Evolutionary conservation across 495 filamentous ascomycete genomes (phyloP).

Genomic region (Hyaloscypha hepaticicola): DNA sequence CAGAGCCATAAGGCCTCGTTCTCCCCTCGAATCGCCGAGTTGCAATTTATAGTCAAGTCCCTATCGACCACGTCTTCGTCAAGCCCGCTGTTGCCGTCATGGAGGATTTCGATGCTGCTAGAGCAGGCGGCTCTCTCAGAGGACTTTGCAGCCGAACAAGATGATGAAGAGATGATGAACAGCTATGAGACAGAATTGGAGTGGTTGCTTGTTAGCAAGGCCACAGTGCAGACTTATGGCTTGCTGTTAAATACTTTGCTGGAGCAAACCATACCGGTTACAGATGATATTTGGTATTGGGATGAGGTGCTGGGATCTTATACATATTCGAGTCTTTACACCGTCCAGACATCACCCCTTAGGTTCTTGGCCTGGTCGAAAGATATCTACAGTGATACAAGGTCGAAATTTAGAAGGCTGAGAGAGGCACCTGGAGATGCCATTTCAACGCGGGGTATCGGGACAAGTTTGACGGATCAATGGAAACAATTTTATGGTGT

Average conservation of each 20-base stretch:
- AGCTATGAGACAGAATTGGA: constrained; percentile 71
- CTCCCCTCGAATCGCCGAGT: constrained; percentile 44
- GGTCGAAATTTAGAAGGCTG: constrained; percentile 44
- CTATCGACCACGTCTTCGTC: constrained; percentile 66
- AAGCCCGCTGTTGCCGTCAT: constrained; percentile 47
- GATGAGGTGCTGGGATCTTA: constrained; percentile 75
- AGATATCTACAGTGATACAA: constrained; percentile 60
- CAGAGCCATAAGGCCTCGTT: constrained; percentile 21
- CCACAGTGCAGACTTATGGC: constrained; percentile 80
- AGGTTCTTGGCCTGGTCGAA: constrained; percentile 65
- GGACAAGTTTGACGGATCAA: constrained; percentile 43
- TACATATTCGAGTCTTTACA: constrained; percentile 70
- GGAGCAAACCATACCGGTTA: constrained; percentile 75
- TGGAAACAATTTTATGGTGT: constrained; percentile 80
- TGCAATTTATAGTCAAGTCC: constrained; percentile 64
- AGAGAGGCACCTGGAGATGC: constrained; percentile 15
- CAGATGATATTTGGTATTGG: constrained; percentile 91
- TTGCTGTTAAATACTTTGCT: constrained; percentile 69
- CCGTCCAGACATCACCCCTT: constrained; percentile 75
- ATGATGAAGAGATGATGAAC: constrained; percentile 32
- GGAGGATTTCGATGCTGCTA: constrained; percentile 58
- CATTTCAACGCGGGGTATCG: constrained; percentile 18
- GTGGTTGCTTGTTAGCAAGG: constrained; percentile 87
- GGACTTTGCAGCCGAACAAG: constrained; percentile 17
- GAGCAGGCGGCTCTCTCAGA: constrained; percentile 51